These are phyloP conservation scores for Crithidia brevicula DNA, from an alignment of 208 protist genomes.

Conservation along the genomic window DNA sequence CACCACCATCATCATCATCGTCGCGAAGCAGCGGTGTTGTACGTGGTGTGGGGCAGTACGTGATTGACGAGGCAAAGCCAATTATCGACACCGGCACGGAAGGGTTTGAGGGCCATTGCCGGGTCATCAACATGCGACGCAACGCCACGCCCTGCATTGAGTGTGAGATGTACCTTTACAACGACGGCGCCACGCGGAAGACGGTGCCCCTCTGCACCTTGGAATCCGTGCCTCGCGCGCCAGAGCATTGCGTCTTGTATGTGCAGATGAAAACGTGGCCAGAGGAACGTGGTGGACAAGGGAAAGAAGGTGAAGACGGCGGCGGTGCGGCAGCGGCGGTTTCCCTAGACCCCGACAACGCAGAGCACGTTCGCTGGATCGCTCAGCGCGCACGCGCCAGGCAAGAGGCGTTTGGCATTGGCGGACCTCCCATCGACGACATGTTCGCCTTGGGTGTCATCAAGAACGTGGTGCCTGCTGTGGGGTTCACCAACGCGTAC, in stretches of 20 bases:
- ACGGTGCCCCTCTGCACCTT: conserved; percentile 96
- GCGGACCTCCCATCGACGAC: conserved; percentile 86
- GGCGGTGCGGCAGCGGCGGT: too few species aligned
- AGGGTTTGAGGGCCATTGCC: conserved; percentile 96
- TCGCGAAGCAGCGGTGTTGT: background rate
- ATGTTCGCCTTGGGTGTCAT: conserved; percentile 94
- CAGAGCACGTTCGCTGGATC: conserved; percentile 93
- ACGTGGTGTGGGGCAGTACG: conserved; percentile 8
- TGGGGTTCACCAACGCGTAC: conserved; percentile 98
- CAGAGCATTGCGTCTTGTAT: conserved; percentile 98
- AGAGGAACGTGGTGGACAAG: conserved; percentile 31
- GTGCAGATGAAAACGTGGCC: conserved; percentile 75
- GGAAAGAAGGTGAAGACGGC: too few species aligned
- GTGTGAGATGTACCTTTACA: conserved; percentile 93
- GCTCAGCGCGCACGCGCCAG: conserved; percentile 70
- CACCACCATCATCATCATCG: background rate
- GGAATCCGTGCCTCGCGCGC: conserved; percentile 92
- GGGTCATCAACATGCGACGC: conserved; percentile 86
- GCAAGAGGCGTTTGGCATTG: conserved; percentile 92
- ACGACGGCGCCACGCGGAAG: conserved; percentile 51
- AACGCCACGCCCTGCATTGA: conserved; percentile 89
- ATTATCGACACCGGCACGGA: conserved; percentile 99
- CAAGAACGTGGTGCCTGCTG: conserved; percentile 99
- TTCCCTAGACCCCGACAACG: conserved; percentile 87
- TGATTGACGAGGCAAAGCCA: conserved; percentile 79